A percentile compares a stretch with the other conserved stretches of the same genome.
Conservation (phyloP, 2,329 filamentous ascomycete genomes). For the Pseudocercospora fuligena region DNA sequence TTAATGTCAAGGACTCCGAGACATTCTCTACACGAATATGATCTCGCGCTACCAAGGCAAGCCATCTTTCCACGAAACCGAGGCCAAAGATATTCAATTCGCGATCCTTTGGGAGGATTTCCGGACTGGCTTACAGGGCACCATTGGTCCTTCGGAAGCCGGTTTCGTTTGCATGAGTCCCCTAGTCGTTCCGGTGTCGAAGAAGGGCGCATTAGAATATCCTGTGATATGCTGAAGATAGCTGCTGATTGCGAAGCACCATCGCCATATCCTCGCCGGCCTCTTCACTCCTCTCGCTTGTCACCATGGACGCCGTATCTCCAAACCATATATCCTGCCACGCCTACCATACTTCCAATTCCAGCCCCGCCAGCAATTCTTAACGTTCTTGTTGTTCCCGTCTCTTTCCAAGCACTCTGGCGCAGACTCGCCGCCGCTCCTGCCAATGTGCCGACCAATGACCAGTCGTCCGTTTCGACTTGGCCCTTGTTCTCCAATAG, state of each 20-base stretch:
- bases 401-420: conserved; percentile 47
- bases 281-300: conserved; percentile 23
- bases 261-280: not conserved
- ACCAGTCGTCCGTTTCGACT: conserved; percentile 62
- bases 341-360: conserved; percentile 56
- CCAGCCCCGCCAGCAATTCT: conserved; percentile 26
- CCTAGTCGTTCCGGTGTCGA: not conserved
- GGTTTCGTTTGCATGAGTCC: too few relatives aligned
- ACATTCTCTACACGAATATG: too few relatives aligned
- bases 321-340: conserved; percentile 56
- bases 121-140: too few relatives aligned
- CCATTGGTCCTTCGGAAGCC: too few relatives aligned
- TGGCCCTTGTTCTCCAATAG: conserved; percentile 64
- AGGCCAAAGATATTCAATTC: too few relatives aligned
- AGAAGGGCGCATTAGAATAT: not conserved
- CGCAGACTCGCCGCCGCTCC: conserved; percentile 33
- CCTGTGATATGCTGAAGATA: not conserved
- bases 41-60: too few relatives aligned
- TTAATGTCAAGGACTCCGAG: too few relatives aligned
- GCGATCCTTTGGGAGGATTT: too few relatives aligned
- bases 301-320: conserved; percentile 56
- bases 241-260: not conserved
- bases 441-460: conserved; percentile 49
- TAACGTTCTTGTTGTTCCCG: conserved; percentile 38
- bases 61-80: too few relatives aligned